Percentiles rank a stretch among this genome's conserved stretches.
Evolutionary conservation across 2,329 filamentous ascomycete genomes (phyloP).

Genomic region (Sclerotinia trifoliorum): DNA sequence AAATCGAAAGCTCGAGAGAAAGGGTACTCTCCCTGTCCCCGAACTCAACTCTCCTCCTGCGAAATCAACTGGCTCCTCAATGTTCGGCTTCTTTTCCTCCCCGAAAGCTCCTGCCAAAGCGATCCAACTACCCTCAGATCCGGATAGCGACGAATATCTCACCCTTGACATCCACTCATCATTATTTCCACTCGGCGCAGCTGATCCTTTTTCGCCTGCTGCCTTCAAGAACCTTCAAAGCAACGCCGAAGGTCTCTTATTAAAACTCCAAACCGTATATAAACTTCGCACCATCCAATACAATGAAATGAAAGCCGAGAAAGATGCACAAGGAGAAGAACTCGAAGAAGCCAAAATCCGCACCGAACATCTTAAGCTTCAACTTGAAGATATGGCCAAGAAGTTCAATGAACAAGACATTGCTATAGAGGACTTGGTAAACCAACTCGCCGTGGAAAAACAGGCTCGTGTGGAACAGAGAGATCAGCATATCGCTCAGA

Average conservation of each 20-base stretch:
- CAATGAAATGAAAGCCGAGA: constrained; percentile 53
- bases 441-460: constrained; percentile 54
- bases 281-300: constrained; percentile 52
- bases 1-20: constrained; percentile 31
- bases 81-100: constrained; percentile 35
- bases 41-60: constrained; percentile 24
- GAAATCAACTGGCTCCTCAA: constrained; percentile 26
- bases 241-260: constrained; percentile 56
- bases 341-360: constrained; percentile 55
- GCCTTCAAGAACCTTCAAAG: constrained; percentile 61
- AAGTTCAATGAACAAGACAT: constrained; percentile 55
- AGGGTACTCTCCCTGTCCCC: constrained; percentile 25
- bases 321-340: constrained; percentile 55
- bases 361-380: constrained; percentile 54
- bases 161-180: constrained; percentile 55
- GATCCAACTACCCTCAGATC: constrained; percentile 32
- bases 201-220: constrained; percentile 56
- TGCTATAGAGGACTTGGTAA: constrained; percentile 50
- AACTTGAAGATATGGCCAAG: constrained; percentile 59
- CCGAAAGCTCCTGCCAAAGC: constrained; percentile 32
- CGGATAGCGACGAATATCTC: constrained; percentile 52
- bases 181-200: constrained; percentile 51
- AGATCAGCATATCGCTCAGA: constrained; percentile 32
- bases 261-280: constrained; percentile 59
- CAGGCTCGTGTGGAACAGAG: constrained; percentile 39